Base-by-base conservation (phyloP, 192 early-diverging fungal species). In the Coemansia sp. region DNA sequence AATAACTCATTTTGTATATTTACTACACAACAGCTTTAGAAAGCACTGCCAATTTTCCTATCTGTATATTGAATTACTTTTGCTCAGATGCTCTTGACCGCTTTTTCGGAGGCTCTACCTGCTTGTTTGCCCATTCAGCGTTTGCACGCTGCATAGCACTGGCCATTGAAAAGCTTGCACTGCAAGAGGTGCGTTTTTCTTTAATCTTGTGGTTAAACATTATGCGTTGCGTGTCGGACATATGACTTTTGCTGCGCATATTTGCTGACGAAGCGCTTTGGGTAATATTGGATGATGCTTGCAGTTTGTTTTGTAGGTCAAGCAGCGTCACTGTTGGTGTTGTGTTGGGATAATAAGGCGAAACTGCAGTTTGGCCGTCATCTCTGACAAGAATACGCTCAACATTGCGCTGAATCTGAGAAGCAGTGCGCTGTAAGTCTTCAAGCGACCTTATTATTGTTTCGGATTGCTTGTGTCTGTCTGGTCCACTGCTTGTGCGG, bases 111-210 rank as follows among this genome's bases (percentile, higher is more conserved):
- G 50, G 51, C 14, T 9, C 38, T 2, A 5, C 1, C 25, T 25
- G 53, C 4, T n/a, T 25, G 12, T 5, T 25, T 7, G 53, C 23
- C 53, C 53, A 55, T 27, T 29, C 53, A 4, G n/a, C 11, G 14
- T n/a, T 55, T 10, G 71, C 73, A 5, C 57, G 58, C 25, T 45
- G 56, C 66, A 75, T 81, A 27, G 73, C 73, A 8, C 56, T 39
- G 22, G 65, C 32, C 9, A 75, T 67, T 7, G 49, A 43, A 38
- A 81, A 81, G 5, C 15, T 14, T 0, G 25, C 15, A 3, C 27
- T 41, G 49, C 78, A 72, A 5, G 55, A 41, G 17, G 78, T 81
- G 54, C 78, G 72, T 17, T 21, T 47, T n/a, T 69, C 63, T 2
- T 14, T 23, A 15, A 69, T 64, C 8, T 19, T 45, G 56, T 53